These are phyloP conservation scores for Penicillium paradoxum DNA, from an alignment of 495 filamentous ascomycete species.

Conservation along the genomic window DNA sequence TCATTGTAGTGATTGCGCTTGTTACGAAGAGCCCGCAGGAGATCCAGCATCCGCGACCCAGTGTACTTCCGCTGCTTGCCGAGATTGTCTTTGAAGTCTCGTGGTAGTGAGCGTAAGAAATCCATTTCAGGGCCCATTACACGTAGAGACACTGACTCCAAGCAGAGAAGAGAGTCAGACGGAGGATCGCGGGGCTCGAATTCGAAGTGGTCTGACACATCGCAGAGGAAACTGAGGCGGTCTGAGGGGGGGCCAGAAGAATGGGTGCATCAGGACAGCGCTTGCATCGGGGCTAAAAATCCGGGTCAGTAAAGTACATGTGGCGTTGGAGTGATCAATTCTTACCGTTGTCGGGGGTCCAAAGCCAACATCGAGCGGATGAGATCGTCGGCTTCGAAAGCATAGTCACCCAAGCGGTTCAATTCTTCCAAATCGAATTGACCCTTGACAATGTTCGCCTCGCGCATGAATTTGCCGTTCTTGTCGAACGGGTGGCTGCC, in stretches of 20 bases:
- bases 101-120: constrained; percentile 72
- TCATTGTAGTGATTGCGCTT: constrained; percentile 95
- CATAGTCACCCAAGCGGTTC: constrained; percentile 69
- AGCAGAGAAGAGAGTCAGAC: constrained; percentile 55
- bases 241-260: constrained; percentile 92
- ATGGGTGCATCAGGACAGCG: constrained; percentile 83
- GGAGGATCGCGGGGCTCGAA: constrained; percentile 78
- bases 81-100: constrained; percentile 75
- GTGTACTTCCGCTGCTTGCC: constrained; percentile 97
- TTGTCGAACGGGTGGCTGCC: constrained; percentile 94
- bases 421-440: constrained; percentile 68
- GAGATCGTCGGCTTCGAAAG: constrained; percentile 79
- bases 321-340: not conserved
- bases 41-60: constrained; percentile 72
- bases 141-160: constrained; percentile 53
- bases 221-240: constrained; percentile 82
- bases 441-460: constrained; percentile 92
- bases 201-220: constrained; percentile 93
- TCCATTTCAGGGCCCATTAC: constrained; percentile 59
- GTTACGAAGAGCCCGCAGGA: constrained; percentile 86
- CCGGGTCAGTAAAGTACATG: not conserved
- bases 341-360: constrained; percentile 60
- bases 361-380: constrained; percentile 76
- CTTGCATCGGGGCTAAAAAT: constrained; percentile 56
- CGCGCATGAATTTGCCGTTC: constrained; percentile 86